Evolutionary conservation across 2,329 filamentous ascomycete species (phyloP), one percentile per base, ranked within the genome.

Genomic region (Ramularia endophylla): DNA sequence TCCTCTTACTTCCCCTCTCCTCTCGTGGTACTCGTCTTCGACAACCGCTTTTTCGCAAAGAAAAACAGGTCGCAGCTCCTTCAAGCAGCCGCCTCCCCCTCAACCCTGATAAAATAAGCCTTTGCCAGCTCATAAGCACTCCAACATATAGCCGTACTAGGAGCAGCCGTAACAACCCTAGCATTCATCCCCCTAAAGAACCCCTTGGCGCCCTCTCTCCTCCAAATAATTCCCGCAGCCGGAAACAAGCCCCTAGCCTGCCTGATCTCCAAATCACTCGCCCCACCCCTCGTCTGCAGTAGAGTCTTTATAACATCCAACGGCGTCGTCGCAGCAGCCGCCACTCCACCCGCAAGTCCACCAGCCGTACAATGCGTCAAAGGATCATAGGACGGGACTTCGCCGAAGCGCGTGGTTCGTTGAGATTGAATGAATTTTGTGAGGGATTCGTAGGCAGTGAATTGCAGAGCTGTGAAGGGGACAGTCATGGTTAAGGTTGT

Each of bases 61-160:
- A n/a, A n/a, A n/a, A n/a, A n/a, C n/a, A n/a, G n/a, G n/a, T n/a
- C n/a, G n/a, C n/a, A n/a, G n/a, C n/a, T 25, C 11, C 6, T 25
- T 25, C 22, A 25, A 25, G 22, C 22, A 9, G 32, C 29, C 29
- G 29, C 32, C 43, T 60, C 61, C 32, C 58, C 59, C 45, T 61
- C 54, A 27, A 55, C 52, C 25, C 56, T 52, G 36, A 80, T 79
- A 64, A 82, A 81, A 62, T 81, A 81, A 9, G 78, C 77, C 65
- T 82, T 82, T 30, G 78, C 78, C 70, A 82, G 78, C 61, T 82
- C 78, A 54, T 82, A 82, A 32, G 78, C 80, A 35, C 75, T 92
- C 92, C 92, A 98, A 74, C 92, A 98, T 60, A 98, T 98, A n/a
- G 92, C 92, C 25, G 92, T 98, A 69, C 89, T 95, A 15, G 92